Evolutionary conservation across 257 asterid genomes (phyloP).

Genomic region (Lycium barbarum): DNA sequence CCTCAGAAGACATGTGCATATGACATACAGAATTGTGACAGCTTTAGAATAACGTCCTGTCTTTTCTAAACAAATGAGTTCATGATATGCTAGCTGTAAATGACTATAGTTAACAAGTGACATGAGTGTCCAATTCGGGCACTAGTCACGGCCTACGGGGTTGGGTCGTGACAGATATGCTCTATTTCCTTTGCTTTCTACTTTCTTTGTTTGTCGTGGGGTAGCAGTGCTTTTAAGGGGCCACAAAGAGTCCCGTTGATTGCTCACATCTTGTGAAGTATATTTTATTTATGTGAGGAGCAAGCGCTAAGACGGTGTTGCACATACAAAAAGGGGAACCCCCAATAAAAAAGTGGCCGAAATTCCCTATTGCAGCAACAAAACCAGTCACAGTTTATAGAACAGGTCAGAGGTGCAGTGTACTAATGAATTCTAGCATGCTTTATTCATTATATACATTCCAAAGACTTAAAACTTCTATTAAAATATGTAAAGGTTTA

Average conservation of each 20-base stretch:
- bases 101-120: too few relatives aligned
- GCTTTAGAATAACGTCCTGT: too few relatives aligned
- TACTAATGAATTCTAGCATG: background rate
- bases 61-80: too few relatives aligned
- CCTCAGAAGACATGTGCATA: too few relatives aligned
- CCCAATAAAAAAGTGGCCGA: background rate
- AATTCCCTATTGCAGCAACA: background rate
- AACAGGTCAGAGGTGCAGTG: background rate
- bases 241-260: background rate
- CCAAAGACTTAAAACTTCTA: background rate
- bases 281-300: background rate
- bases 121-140: too few relatives aligned
- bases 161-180: too few relatives aligned
- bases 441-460: background rate
- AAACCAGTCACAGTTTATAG: background rate
- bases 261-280: background rate
- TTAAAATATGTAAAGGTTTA: background rate
- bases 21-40: too few relatives aligned
- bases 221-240: background rate
- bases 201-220: background rate
- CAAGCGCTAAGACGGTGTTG: background rate
- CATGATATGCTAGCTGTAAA: too few relatives aligned
- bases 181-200: background rate
- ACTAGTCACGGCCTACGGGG: too few relatives aligned
- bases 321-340: slow-evolving; percentile 8